phyloP scores from a whole-genome alignment of 352 stramenopile species.

The Pythium utonaiense region DNA sequence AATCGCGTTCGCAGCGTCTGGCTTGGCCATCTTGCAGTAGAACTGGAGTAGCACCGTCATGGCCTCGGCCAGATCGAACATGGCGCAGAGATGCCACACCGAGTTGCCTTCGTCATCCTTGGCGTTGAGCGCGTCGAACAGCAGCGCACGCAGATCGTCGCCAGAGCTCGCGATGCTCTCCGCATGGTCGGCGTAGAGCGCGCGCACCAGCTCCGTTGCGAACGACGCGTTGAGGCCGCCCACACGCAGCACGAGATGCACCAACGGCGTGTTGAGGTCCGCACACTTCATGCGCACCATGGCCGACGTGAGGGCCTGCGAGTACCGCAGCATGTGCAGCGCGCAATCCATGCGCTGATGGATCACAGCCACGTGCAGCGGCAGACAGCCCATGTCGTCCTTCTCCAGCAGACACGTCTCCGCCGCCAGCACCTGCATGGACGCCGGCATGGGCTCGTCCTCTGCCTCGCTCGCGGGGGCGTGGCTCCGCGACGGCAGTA shows the following conservation, averaged over 20 bases:
- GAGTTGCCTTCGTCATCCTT: slow-evolving; percentile 76
- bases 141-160: slow-evolving; percentile 39
- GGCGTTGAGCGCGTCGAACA: slow-evolving; percentile 47
- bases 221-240: slow-evolving; percentile 55
- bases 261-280: slow-evolving; percentile 57
- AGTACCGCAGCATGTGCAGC: slow-evolving; percentile 58
- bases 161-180: not conserved
- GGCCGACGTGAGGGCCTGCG: slow-evolving; percentile 53
- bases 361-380: slow-evolving; percentile 70
- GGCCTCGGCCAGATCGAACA: slow-evolving; percentile 47
- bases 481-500: slow-evolving; percentile 35
- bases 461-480: not conserved
- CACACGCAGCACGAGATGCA: slow-evolving; percentile 66
- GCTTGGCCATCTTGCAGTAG: slow-evolving; percentile 30
- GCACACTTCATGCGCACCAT: slow-evolving; percentile 67
- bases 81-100: slow-evolving; percentile 76
- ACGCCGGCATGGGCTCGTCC: not conserved
- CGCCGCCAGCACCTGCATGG: slow-evolving; percentile 38
- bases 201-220: slow-evolving; percentile 32
- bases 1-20: not conserved
- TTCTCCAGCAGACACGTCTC: slow-evolving; percentile 69
- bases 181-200: slow-evolving; percentile 27
- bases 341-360: slow-evolving; percentile 43
- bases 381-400: slow-evolving; percentile 82
- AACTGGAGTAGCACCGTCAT: slow-evolving; percentile 48